Evolutionary conservation across 257 asterid species (phyloP).

Genomic region (Petunia axillaris): DNA sequence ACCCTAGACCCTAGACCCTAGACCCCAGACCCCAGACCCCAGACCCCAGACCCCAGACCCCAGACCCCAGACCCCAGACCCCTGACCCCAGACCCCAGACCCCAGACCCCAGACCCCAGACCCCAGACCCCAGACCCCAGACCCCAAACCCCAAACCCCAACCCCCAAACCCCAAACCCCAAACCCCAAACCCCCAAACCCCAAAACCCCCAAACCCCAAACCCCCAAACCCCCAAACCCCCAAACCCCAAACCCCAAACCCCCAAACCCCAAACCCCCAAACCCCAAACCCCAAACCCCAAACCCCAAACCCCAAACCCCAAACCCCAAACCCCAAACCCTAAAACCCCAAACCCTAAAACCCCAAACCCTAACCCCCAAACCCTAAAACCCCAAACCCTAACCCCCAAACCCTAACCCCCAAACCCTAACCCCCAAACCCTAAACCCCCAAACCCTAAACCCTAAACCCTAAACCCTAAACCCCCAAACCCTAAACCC

Average conservation of each 20-base stretch:
- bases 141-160: neutral
- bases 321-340: slow-evolving; percentile 1
- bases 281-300: slow-evolving; percentile 1
- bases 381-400: neutral
- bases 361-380: neutral
- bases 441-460: slow-evolving; percentile 9
- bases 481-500: neutral
- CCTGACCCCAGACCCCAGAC: slow-evolving; percentile 1
- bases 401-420: neutral
- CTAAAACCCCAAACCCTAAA: neutral
- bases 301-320: slow-evolving; percentile 5
- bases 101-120: neutral
- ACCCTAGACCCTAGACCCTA: no score
- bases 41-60: slow-evolving; percentile 16
- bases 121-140: neutral
- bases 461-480: slow-evolving; percentile 7
- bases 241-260: slow-evolving; percentile 1
- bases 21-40: slow-evolving; percentile 21
- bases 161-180: no score
- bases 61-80: slow-evolving; percentile 1
- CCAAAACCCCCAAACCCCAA: neutral
- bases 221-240: neutral
- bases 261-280: neutral
- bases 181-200: neutral
- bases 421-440: neutral